phyloP scores from a whole-genome alignment of 2,329 filamentous ascomycete species.

The Cercospora brassicicola region DNA sequence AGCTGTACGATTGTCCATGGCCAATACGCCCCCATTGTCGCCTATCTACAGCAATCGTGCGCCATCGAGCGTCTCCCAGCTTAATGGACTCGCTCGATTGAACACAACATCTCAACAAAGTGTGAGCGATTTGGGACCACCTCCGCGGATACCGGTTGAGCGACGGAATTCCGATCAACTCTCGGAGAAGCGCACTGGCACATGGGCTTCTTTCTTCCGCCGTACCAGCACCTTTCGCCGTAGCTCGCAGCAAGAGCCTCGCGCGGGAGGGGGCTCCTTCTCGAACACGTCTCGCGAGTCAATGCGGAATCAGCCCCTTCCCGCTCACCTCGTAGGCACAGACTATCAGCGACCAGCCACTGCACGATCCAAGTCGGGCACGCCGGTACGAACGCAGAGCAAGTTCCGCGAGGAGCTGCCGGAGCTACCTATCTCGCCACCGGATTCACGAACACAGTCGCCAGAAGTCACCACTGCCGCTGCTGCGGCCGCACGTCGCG shows the following conservation, averaged over 20 bases:
- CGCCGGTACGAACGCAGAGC: constrained; percentile 79
- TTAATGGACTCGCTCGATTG: constrained; percentile 23
- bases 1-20: constrained; percentile 50
- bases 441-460: constrained; percentile 76
- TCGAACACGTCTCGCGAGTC: constrained; percentile 90
- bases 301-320: constrained; percentile 61
- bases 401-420: constrained; percentile 91
- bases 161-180: constrained; percentile 46
- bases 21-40: constrained; percentile 46
- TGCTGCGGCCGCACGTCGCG: constrained; percentile 44
- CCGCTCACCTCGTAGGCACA: constrained; percentile 49
- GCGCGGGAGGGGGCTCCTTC: constrained; percentile 64
- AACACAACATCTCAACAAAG: constrained; percentile 25
- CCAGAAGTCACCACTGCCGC: constrained; percentile 61
- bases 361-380: constrained; percentile 52
- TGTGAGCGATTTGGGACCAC: constrained; percentile 27
- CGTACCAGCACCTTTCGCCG: constrained; percentile 51
- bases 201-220: constrained; percentile 75
- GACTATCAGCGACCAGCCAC: constrained; percentile 38
- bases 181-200: constrained; percentile 46
- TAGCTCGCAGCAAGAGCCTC: constrained; percentile 50
- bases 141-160: constrained; percentile 29
- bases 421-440: constrained; percentile 80
- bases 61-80: constrained; percentile 19
- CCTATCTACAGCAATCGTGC: constrained; percentile 27